These are phyloP conservation scores for Phoma sp. DNA, from an alignment of 2,329 filamentous ascomycete genomes.

Conservation along the genomic window DNA sequence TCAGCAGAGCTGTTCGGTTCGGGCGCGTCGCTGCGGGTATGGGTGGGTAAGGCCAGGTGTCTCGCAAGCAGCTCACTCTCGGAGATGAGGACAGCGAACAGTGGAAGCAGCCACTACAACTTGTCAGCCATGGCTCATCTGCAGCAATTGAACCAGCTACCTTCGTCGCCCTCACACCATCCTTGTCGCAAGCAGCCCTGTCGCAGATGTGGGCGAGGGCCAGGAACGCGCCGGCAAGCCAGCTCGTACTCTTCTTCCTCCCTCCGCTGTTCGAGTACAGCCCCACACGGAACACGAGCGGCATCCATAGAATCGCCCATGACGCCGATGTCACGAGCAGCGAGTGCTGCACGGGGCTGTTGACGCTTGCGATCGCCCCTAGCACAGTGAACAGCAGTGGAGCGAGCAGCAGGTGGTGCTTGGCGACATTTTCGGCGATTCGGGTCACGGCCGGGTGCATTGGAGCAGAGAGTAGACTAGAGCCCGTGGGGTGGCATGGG, in stretches of 20 bases:
- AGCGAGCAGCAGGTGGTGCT: slow-evolving; percentile 41
- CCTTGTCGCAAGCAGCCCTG: slow-evolving; percentile 52
- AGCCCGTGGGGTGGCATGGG: slow-evolving; percentile 45
- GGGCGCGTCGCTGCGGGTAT: slow-evolving; percentile 28
- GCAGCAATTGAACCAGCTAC: slow-evolving; percentile 34
- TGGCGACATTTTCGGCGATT: slow-evolving; percentile 42
- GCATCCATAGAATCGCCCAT: slow-evolving; percentile 52
- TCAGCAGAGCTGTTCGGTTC: slow-evolving; percentile 21
- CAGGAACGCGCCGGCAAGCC: slow-evolving; percentile 53
- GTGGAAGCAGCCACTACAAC: slow-evolving; percentile 43
- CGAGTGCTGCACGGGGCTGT: slow-evolving; percentile 49
- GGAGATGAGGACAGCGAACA: slow-evolving; percentile 41
- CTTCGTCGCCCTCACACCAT: slow-evolving; percentile 56
- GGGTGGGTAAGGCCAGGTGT: slow-evolving; percentile 32
- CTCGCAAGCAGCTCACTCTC: slow-evolving; percentile 37
- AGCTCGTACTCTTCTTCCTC: slow-evolving; percentile 39
- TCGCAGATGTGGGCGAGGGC: slow-evolving; percentile 55
- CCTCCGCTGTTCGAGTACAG: slow-evolving; percentile 37
- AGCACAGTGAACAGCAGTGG: slow-evolving; percentile 46
- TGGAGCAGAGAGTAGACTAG: slow-evolving; percentile 39
- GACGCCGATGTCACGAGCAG: slow-evolving; percentile 54
- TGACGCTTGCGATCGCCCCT: slow-evolving; percentile 43
- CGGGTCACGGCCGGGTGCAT: slow-evolving; percentile 47
- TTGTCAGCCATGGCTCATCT: not conserved
- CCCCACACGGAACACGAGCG: slow-evolving; percentile 43